Evolutionary conservation across 495 filamentous ascomycete genomes (phyloP).

Genomic region (Talaromyces proteolyticus): DNA sequence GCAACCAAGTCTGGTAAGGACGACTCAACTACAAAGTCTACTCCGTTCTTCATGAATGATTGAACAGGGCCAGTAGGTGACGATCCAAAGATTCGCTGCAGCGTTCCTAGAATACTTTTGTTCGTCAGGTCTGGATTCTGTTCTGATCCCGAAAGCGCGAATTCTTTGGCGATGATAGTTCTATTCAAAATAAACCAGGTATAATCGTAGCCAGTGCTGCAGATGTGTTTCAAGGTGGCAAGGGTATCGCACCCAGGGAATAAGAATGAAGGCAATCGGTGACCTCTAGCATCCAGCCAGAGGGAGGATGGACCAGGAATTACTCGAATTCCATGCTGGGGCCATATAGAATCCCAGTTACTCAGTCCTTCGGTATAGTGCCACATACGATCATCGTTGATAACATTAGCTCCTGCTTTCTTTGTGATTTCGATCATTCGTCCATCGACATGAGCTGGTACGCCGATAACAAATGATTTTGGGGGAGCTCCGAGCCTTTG

Average conservation of each 20-base stretch:
- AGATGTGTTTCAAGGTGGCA: constrained; percentile 45
- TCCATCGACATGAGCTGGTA: constrained; percentile 47
- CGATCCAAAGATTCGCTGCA: constrained; percentile 37
- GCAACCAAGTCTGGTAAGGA: constrained; percentile 38
- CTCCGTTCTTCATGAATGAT: constrained; percentile 42
- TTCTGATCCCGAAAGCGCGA: constrained; percentile 47
- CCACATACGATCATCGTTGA: constrained; percentile 50
- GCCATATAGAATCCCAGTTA: constrained; percentile 49
- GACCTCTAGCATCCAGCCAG: constrained; percentile 47
- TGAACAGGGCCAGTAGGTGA: constrained; percentile 37
- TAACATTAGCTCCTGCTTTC: constrained; percentile 31
- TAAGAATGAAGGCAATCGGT: constrained; percentile 39
- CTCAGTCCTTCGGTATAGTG: constrained; percentile 48
- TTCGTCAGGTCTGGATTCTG: constrained; percentile 47
- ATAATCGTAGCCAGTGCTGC: constrained; percentile 47
- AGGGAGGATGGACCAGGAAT: constrained; percentile 33
- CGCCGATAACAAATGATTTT: constrained; percentile 40
- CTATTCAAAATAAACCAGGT: constrained; percentile 48
- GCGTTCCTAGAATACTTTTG: constrained; percentile 41
- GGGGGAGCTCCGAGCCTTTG: constrained; percentile 37
- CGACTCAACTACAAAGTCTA: constrained; percentile 41
- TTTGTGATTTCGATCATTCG: constrained; percentile 46
- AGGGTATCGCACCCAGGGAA: constrained; percentile 45
- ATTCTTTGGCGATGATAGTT: constrained; percentile 43
- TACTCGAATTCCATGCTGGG: constrained; percentile 42